These are phyloP conservation scores for Phylloporus rhodoxanthus DNA, from an alignment of 768 basidiomycete species.

Conservation along the genomic window DNA sequence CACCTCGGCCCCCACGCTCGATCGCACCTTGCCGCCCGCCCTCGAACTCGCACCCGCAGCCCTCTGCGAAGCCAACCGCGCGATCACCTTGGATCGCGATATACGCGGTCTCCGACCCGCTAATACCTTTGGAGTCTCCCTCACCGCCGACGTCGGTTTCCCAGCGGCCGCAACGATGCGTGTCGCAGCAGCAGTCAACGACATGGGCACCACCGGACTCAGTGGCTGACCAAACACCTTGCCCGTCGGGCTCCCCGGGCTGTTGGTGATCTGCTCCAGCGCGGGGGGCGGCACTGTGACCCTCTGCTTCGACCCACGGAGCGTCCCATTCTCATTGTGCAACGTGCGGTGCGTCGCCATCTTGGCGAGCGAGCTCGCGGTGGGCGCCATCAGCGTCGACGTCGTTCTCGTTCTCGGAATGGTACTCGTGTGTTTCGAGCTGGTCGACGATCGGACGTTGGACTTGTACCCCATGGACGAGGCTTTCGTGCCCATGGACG, in stretches of 20 bases:
- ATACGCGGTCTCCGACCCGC: constrained; percentile 65
- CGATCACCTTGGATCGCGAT: constrained; percentile 76
- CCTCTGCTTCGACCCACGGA: constrained; percentile 11
- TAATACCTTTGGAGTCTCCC: constrained; percentile 23
- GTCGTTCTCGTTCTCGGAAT: constrained; percentile 27
- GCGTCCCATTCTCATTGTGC: constrained; percentile 11
- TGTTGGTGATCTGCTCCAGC: constrained; percentile 33
- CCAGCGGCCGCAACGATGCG: constrained; percentile 13
- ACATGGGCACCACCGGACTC: constrained; percentile 16
- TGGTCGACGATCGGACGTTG: constrained; percentile 8
- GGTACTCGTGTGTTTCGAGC: constrained; percentile 3
- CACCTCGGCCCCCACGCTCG: constrained; percentile 44
- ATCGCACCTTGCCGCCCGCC: constrained; percentile 34
- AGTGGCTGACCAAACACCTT: constrained; percentile 55
- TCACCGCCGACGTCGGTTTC: constrained; percentile 1
- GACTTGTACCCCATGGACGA: constrained; percentile 30
- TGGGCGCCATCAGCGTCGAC: constrained; percentile 63
- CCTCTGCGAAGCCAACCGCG: constrained; percentile 68
- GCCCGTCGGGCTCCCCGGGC: constrained; percentile 18
- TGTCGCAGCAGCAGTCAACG: constrained; percentile 30
- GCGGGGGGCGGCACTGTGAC: constrained; percentile 12
- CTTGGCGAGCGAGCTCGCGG: constrained; percentile 73
- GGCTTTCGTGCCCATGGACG: constrained; percentile 36
- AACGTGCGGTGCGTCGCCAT: constrained; percentile 24
- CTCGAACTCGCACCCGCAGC: constrained; percentile 31